Base-by-base conservation (phyloP, 1,284 basidiomycete species). In the Leccinum holopus region DNA sequence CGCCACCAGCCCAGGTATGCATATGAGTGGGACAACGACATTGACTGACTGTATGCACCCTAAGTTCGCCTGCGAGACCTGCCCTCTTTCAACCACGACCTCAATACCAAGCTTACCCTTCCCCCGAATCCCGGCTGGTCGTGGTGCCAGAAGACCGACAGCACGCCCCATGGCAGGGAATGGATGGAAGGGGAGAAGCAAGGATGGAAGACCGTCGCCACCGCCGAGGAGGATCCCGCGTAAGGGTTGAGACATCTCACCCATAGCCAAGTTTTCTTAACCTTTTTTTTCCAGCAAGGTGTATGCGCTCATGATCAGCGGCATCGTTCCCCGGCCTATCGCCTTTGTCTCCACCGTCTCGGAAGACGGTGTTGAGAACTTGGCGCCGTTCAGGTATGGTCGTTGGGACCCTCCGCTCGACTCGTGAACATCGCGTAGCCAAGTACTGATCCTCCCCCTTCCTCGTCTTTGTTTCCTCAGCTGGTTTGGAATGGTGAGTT, bases 131-230 rank as follows among this genome's bases (percentile, higher is more conserved):
- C 87, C 0, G 68, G 74, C 0, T 93, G 87, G 84, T 77, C 78
- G 8, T 83, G 79, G 61, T 86, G 88, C 0, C 78, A 86, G 61
- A 78, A 75, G 21, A 71, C 86, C 12, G 78, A 81, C 1, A 76
- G 79, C n/a, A 82, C 82, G 0, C 72, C 79, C 0, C 75, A 74
- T 8, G 85, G 85, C 3, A 71, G 73, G 59, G 76, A 73, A 41
- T 86, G 85, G 84, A 59, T 81, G 59, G 80, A 82, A 60, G 83
- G 82, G 5, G 81, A 81, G 61, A 75, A 80, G 33, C 75, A 72
- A n/a, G 84, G 82, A n/a, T 90, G 84, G 82, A 84, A 78, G 61
- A 76, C 77, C 16, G 75, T 91, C 58, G 81, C 87, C 66, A 78
- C 86, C 0, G 73, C 80, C 6, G 76, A 78, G 32, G 74, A 79